These are phyloP conservation scores for Colletotrichum agaves DNA, from an alignment of 2,329 filamentous ascomycete genomes.

Conservation along the genomic window DNA sequence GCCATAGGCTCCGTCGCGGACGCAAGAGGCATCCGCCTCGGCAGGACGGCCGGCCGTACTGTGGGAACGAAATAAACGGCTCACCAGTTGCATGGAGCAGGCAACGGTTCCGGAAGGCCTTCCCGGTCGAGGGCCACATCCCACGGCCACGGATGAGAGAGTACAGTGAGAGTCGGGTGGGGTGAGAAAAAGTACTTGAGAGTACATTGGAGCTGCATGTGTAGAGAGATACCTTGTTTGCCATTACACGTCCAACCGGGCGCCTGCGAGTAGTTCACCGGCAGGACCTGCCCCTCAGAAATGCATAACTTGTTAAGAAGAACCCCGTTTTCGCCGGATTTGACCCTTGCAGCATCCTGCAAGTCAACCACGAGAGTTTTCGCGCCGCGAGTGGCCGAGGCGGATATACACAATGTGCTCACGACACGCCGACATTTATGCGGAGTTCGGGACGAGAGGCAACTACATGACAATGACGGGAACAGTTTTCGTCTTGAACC, in stretches of 20 bases:
- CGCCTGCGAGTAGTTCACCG: not conserved
- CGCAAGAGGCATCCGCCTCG: not conserved
- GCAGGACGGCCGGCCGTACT: not conserved
- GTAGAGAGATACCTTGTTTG: constrained; percentile 5
- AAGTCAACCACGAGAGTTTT: not conserved
- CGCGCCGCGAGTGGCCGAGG: not conserved
- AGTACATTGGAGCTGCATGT: not conserved
- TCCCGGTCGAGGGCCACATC: not conserved
- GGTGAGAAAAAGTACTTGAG: constrained; percentile 1
- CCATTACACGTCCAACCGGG: not conserved
- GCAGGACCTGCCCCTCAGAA: constrained; percentile 7
- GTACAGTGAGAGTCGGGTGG: not conserved
- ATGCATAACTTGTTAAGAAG: not conserved
- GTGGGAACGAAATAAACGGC: not conserved
- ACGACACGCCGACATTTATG: not conserved
- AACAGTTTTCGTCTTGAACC: not conserved
- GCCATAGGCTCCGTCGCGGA: not conserved
- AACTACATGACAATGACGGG: constrained; percentile 9
- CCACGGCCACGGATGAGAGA: not conserved
- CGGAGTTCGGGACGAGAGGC: not conserved
- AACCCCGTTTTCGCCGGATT: not conserved
- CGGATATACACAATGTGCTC: too few species aligned
- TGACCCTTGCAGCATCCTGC: not conserved
- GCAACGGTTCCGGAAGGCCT: not conserved
- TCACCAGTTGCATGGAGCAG: not conserved